These are phyloP conservation scores for Pythium plurisporium DNA, from an alignment of 352 stramenopile genomes.

Conservation along the genomic window DNA sequence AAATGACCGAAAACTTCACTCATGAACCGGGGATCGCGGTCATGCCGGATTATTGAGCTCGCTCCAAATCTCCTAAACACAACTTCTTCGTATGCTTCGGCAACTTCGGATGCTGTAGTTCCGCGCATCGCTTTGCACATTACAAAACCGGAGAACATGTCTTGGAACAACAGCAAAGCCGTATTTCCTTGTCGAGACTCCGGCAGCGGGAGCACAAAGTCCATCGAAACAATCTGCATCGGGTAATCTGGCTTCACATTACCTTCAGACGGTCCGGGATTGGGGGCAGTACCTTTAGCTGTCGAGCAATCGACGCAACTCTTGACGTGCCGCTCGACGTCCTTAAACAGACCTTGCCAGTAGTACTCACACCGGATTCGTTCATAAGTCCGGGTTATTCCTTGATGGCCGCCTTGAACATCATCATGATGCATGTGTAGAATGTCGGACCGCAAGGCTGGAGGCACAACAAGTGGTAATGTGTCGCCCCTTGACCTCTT, in stretches of 20 bases:
- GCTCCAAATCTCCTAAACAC: conserved; percentile 28
- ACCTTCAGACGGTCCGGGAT: not conserved
- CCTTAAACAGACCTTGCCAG: conserved; percentile 12
- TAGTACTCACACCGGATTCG: conserved; percentile 4
- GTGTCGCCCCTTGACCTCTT: not conserved
- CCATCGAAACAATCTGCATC: conserved; percentile 14
- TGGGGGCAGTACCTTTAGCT: not conserved
- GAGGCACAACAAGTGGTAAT: conserved; percentile 7
- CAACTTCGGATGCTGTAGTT: conserved; percentile 13
- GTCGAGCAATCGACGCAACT: conserved; percentile 14
- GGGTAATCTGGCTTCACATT: conserved; percentile 1
- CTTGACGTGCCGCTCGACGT: not conserved
- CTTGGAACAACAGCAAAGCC: conserved; percentile 21
- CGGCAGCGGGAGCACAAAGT: conserved; percentile 7
- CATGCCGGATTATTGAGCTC: conserved; percentile 15
- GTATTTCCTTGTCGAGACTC: conserved; percentile 7
- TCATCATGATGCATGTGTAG: conserved; percentile 5
- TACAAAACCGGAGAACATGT: conserved; percentile 20
- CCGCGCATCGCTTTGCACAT: conserved; percentile 21
- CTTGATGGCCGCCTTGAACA: conserved; percentile 5
- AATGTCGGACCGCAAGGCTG: not conserved
- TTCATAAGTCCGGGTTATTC: conserved; percentile 12
- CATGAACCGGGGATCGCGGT: conserved; percentile 31
- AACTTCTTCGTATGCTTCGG: conserved; percentile 22
- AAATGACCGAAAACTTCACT: conserved; percentile 26